Evolutionary conservation across 257 asterid species (phyloP), one percentile per base, ranked within the genome.

Genomic region (Plectranthus barbatus): DNA sequence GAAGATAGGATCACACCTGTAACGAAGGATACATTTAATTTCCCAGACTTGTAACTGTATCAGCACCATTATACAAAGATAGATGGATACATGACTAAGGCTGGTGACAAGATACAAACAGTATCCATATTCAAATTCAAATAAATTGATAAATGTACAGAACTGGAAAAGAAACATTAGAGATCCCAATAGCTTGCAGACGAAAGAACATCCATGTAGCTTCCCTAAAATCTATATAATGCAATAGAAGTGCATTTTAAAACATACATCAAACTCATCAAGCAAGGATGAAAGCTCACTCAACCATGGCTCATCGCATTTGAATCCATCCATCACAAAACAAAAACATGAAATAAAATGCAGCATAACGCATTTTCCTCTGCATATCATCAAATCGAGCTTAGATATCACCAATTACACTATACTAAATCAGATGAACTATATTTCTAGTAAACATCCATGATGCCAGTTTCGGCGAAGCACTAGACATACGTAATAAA

Each of bases 11-110:
- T 23, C 72, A 56, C 79, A 76, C 76, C 89, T 72, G 89, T 78
- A 85, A 85, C 94, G 84, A 85, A 19, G 86, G 83, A 81, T 68
- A 34, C 77, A 9, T 66, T 80, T 58, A 6, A 61, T 85, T 18
- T 85, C 12, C 86, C 86, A 85, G 89, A 29, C 77, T 33, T 52
- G 91, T 83, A 85, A 85, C 94, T 44, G 91, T 69, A 78, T 70
- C 78, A 56, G 54, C 91, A 83, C 70, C 83, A 68, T 52, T 34
- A 57, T 21, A 69, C 47, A 36, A 53, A 74, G 74, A 74, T 76
- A 74, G 74, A 74, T 76, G 69, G 78, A 67, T 50, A 80, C 94
- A 80, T 88, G 96, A 80, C 80, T 80, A 44, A 65, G 77, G 15
- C 81, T 75, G 81, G 85, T 53, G 39, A 26, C 5, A 26, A 26